phyloP scores from a whole-genome alignment of 306 rosid genomes.

The Quercus agrifolia region DNA sequence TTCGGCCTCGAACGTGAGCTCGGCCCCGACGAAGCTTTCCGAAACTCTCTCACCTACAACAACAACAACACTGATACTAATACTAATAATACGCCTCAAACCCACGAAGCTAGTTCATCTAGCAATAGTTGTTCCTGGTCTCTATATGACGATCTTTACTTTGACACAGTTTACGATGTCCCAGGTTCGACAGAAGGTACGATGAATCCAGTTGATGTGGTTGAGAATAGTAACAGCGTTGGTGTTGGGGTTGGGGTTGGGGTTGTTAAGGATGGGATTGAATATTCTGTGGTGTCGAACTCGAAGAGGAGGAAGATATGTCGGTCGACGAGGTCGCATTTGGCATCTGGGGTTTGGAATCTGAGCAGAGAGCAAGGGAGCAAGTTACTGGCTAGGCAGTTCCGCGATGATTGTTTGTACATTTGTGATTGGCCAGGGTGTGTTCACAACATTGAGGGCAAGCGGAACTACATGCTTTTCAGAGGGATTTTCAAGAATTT shows the following conservation, averaged over 20 bases:
- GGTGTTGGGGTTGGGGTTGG: constrained; percentile 4
- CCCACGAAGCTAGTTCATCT: neutral
- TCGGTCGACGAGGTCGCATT: constrained; percentile 53
- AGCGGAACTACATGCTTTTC: constrained; percentile 72
- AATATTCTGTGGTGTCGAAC: constrained; percentile 16
- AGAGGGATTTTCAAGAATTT: constrained; percentile 85
- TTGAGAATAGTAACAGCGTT: no score
- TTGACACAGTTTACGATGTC: constrained; percentile 52
- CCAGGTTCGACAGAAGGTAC: constrained; percentile 29
- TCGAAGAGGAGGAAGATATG: constrained; percentile 43
- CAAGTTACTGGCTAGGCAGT: constrained; percentile 72
- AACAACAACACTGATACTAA: no score
- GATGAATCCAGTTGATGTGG: no score
- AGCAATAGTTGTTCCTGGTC: constrained; percentile 49
- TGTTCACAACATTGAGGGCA: constrained; percentile 77
- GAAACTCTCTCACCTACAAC: no score
- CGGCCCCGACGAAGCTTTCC: constrained; percentile 41
- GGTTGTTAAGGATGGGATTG: constrained; percentile 8
- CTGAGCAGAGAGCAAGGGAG: constrained; percentile 79
- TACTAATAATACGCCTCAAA: no score
- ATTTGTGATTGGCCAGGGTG: constrained; percentile 94
- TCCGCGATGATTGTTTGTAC: constrained; percentile 75
- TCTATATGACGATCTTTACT: constrained; percentile 72
- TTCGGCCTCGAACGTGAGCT: constrained; percentile 77
- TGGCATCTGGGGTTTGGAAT: constrained; percentile 75